phyloP scores from a whole-genome alignment of 805 yeast species.

The Candida insectalens region DNA sequence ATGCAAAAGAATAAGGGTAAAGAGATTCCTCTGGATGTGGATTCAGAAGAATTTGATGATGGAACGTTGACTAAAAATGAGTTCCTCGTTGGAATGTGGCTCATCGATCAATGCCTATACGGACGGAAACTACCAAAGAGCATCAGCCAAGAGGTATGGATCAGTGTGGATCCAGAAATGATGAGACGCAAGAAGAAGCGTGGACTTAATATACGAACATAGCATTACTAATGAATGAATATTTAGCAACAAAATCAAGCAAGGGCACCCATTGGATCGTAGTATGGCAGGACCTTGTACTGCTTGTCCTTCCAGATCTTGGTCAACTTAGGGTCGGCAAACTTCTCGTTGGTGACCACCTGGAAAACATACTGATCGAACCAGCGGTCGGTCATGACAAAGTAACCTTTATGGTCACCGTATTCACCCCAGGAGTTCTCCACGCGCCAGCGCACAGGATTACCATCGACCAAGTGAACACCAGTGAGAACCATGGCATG shows the following conservation, averaged over 20 bases:
- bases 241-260: slow-evolving; percentile 24
- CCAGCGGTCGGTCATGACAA: slow-evolving; percentile 64
- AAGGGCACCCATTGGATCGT: slow-evolving; percentile 76
- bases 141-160: slow-evolving; percentile 69
- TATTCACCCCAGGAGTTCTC: slow-evolving; percentile 80
- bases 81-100: slow-evolving; percentile 95
- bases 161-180: slow-evolving; percentile 55
- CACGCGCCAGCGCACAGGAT: slow-evolving; percentile 63
- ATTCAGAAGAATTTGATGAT: slow-evolving; percentile 33
- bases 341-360: slow-evolving; percentile 35
- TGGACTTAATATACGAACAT: no score
- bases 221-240: no score
- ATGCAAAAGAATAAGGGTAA: slow-evolving; percentile 39
- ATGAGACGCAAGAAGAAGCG: no score
- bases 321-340: slow-evolving; percentile 27
- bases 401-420: slow-evolving; percentile 59
- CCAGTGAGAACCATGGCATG: slow-evolving; percentile 87
- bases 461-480: slow-evolving; percentile 53
- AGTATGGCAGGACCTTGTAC: slow-evolving; percentile 44
- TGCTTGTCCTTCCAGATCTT: slow-evolving; percentile 42
- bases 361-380: slow-evolving; percentile 71
- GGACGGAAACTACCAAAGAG: slow-evolving; percentile 80
- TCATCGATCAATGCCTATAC: slow-evolving; percentile 90
- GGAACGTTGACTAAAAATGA: slow-evolving; percentile 74
- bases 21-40: slow-evolving; percentile 48